Base-by-base conservation (phyloP, 495 filamentous ascomycete genomes). In the Astrothelium subdiscretum region DNA sequence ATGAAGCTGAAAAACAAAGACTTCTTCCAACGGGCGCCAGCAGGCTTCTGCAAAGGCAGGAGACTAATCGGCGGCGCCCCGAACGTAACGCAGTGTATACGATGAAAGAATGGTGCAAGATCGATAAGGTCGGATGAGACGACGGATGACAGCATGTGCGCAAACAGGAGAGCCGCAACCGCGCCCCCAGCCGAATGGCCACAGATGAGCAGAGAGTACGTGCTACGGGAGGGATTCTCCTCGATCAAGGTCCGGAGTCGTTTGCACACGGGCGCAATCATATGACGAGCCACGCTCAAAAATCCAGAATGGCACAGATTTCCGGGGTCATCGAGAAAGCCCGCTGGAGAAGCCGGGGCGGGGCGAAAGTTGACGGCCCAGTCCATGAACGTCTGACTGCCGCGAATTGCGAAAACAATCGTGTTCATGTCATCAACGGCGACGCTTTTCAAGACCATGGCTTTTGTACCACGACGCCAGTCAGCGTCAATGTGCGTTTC, bases 171-270 rank as follows among this genome's bases (percentile, higher is more conserved):
- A 8, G 81, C 79, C 2, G 90, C 90, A 0, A 95, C 83, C 5
- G 90, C 90, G 2, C 90, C 90, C 18, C 90, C 90, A 0, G 90
- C 90, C 6, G 87, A 90, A 67, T 94, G 90, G 2, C 90, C 90
- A 0, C 89, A 92, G 62, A 95, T 86, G 11, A 95, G 75, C 4
- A 95, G 81, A 15, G 85, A 88, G 26, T 78, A 38, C 24, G 40
- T 76, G 3, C 80, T 78, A 22, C 88, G 79, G n/a, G 73, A 70
- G 0, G 88, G 86, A 66, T 91, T 80, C 63, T 90, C 85, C 66
- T 85, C 78, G 0, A 92, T 76, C 1, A 92, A 75, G 57, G 79
- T 73, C 0, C 84, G 81, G 2, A 94, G 79, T 18, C 84, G 83
- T 2, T 81, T 78, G 1, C 89, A 87, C 2, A 92, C 85, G 0